A percentile compares a stretch with the other conserved stretches of the same genome.
phyloP scores from a whole-genome alignment of 306 rosid species.

The Rosa lucieae region DNA sequence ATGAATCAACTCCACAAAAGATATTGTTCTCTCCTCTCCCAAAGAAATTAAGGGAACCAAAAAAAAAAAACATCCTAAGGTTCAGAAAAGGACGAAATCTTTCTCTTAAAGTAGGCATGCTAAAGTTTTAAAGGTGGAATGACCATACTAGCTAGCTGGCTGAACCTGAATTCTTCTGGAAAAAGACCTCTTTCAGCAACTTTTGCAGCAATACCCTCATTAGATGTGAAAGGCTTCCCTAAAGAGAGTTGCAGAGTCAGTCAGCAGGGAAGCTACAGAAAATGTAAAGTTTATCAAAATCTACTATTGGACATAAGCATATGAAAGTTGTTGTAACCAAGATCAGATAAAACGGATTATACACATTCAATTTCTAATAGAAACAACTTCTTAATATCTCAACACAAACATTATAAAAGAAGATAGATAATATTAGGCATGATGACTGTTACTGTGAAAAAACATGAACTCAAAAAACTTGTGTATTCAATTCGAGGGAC shows the following conservation, averaged over 20 bases:
- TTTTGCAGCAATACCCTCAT: slow-evolving; percentile 7
- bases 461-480: not conserved
- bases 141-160: slow-evolving; percentile 17
- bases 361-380: not conserved
- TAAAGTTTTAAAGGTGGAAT: not conserved
- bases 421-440: not conserved
- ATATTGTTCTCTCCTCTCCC: not conserved
- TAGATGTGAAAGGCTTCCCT: slow-evolving; percentile 8
- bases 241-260: slow-evolving; percentile 14
- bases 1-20: not conserved
- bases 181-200: slow-evolving; percentile 1
- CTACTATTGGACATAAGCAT: not conserved
- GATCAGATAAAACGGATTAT: not conserved
- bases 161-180: slow-evolving; percentile 5
- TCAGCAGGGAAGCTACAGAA: slow-evolving; percentile 17
- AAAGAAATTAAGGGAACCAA: not conserved
- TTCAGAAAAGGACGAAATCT: not conserved
- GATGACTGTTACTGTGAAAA: not conserved
- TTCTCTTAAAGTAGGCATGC: not conserved
- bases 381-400: no score
- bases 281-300: not conserved
- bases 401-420: not conserved
- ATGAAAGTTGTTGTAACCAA: not conserved
- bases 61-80: not conserved
- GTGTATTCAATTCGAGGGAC: not conserved